These are phyloP conservation scores for Claviceps digitariae DNA, from an alignment of 2,329 filamentous ascomycete genomes.

Conservation along the genomic window DNA sequence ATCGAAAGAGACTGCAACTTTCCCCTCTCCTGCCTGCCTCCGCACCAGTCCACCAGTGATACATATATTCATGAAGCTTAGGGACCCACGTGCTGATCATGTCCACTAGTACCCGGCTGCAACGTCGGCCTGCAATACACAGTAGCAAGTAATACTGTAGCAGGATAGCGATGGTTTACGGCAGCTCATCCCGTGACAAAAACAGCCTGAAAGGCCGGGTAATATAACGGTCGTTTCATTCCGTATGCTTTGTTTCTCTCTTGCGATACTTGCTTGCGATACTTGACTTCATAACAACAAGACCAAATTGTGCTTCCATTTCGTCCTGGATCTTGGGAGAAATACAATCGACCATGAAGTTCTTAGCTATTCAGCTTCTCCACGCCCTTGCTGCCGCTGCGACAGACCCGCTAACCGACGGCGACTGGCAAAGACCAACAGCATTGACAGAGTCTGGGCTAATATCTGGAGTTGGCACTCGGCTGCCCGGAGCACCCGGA, in stretches of 20 bases:
- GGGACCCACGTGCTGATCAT: too few relatives aligned
- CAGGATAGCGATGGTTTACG: too few relatives aligned
- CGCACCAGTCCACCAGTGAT: too few relatives aligned
- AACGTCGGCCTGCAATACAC: too few relatives aligned
- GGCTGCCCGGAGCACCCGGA: slow-evolving; percentile 7
- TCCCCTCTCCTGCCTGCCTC: too few relatives aligned
- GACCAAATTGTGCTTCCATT: background rate
- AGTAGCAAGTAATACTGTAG: too few relatives aligned
- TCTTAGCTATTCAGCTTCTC: background rate
- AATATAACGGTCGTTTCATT: background rate
- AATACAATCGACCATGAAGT: background rate
- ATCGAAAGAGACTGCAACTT: too few relatives aligned
- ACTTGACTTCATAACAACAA: background rate
- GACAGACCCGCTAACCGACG: too few relatives aligned
- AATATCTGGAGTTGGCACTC: slow-evolving; percentile 7
- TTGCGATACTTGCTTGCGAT: background rate
- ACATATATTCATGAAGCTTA: too few relatives aligned
- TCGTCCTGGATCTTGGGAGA: background rate
- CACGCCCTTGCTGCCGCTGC: background rate
- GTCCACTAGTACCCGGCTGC: background rate
- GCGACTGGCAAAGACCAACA: too few relatives aligned
- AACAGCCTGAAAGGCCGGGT: too few relatives aligned
- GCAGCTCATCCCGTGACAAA: too few relatives aligned
- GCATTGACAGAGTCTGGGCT: slow-evolving; percentile 6
- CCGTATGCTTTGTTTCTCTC: background rate